Evolutionary conservation across 2,329 filamentous ascomycete species (phyloP), one percentile per base, ranked within the genome.

Genomic region (Fusarium metavorans): DNA sequence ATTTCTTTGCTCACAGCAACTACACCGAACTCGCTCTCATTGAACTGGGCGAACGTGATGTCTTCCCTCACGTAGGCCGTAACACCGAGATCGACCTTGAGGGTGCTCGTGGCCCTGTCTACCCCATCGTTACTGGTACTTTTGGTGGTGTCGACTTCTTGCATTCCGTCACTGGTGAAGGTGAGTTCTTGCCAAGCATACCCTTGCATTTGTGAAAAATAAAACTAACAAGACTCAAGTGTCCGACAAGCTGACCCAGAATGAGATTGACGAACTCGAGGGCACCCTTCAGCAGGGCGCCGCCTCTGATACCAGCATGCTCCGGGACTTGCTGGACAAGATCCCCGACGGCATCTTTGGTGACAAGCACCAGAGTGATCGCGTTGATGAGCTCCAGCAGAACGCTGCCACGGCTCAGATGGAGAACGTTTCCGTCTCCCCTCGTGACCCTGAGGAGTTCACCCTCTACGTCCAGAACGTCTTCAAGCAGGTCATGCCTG

Each of bases 141-240:
- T 98, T 98, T 83, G 95, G 95, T 71, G 95, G 95, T 73, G 95
- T 98, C 16, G 96, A 98, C 80, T 98, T 98, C 84, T 86, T 98
- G 70, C 95, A 97, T 85, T 97, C 94, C 1, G 95, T 97, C 34
- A 94, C 90, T 54, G 90, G 91, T 68, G 91, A 92, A 85, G 85
- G 88, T 89, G 73, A n/a, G 82, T 76, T 16, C 27, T 35, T 25
- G 11, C 30, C 10, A 41, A 7, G 4, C 13, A 30, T 30, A 14
- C 54, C n/a, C 10, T 20, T 11, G 4, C 14, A 45, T 41, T 52
- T 5, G n/a, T n/a, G 34, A 37, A 35, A 11, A 8, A 41, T 11
- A 35, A 27, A 14, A 54, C 77, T 78, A 62, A 82, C 37, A 16
- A 27, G 18, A 1, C n/a, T 41, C 1, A 64, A 90, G 91, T 98